Evolutionary conservation across 495 filamentous ascomycete genomes (phyloP).

Genomic region (Aspergillus wentii): DNA sequence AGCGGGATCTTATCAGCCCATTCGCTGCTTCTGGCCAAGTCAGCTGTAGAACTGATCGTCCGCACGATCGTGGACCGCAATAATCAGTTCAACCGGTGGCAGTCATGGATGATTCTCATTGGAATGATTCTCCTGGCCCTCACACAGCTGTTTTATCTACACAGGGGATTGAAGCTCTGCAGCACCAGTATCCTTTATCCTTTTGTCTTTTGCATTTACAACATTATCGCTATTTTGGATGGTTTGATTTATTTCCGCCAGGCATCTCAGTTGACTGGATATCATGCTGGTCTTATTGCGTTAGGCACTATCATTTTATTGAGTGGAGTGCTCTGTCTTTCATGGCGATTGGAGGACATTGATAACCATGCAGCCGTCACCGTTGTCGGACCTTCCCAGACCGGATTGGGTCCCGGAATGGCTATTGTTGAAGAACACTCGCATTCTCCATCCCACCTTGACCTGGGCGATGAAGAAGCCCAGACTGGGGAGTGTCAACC

Average conservation of each 20-base stretch:
- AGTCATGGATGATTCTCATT: slow-evolving; percentile 91
- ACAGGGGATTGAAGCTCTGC: slow-evolving; percentile 87
- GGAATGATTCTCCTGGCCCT: slow-evolving; percentile 79
- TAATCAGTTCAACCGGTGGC: slow-evolving; percentile 96
- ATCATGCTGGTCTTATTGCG: slow-evolving; percentile 79
- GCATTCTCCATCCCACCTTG: slow-evolving; percentile 15
- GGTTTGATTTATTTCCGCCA: slow-evolving; percentile 96
- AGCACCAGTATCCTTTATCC: slow-evolving; percentile 97
- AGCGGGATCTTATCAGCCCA: slow-evolving; percentile 95
- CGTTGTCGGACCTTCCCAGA: slow-evolving; percentile 33
- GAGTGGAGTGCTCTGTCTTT: slow-evolving; percentile 82
- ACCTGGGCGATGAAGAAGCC: slow-evolving; percentile 28
- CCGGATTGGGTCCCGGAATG: slow-evolving; percentile 40
- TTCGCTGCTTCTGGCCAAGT: slow-evolving; percentile 88
- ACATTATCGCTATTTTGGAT: slow-evolving; percentile 97
- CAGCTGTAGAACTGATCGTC: slow-evolving; percentile 93
- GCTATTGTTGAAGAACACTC: slow-evolving; percentile 35
- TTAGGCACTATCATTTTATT: slow-evolving; percentile 85
- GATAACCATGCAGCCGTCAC: slow-evolving; percentile 47
- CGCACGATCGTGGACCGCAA: slow-evolving; percentile 79
- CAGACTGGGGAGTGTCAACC: slow-evolving; percentile 35
- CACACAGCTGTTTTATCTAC: slow-evolving; percentile 90
- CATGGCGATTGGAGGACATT: slow-evolving; percentile 84
- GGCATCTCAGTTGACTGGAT: slow-evolving; percentile 64
- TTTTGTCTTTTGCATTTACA: slow-evolving; percentile 98